A percentile compares a stretch with the other conserved stretches of the same genome.
phyloP scores from a whole-genome alignment of 2,329 filamentous ascomycete species.

The Ceratocystis cacaofunesta region DNA sequence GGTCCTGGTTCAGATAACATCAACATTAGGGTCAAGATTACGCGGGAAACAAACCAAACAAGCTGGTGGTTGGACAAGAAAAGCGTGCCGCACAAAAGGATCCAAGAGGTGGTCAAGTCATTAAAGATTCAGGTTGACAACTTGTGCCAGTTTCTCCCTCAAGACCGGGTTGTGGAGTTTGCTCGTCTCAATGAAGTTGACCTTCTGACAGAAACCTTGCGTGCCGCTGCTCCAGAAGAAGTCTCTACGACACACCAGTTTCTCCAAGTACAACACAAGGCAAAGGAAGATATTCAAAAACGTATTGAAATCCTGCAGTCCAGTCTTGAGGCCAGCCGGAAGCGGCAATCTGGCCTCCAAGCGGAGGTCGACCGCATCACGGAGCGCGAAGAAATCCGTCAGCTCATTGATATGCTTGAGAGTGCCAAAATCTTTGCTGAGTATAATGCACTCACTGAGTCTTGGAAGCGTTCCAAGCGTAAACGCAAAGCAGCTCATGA shows the following conservation, averaged over 20 bases:
- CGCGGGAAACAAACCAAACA: conserved; percentile 65
- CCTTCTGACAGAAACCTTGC: conserved; percentile 69
- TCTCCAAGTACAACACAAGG: conserved; percentile 54
- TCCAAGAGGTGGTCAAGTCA: conserved; percentile 51
- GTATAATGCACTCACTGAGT: conserved; percentile 38
- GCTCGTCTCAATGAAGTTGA: conserved; percentile 69
- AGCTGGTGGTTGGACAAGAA: conserved; percentile 65
- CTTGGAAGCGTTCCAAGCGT: conserved; percentile 30
- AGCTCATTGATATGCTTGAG: conserved; percentile 37
- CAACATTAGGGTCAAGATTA: conserved; percentile 61
- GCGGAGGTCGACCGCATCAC: conserved; percentile 71
- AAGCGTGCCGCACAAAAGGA: conserved; percentile 43
- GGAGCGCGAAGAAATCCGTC: conserved; percentile 45
- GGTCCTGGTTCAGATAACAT: conserved; percentile 49
- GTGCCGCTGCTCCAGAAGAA: conserved; percentile 68
- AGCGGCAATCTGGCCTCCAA: conserved; percentile 57
- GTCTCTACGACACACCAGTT: conserved; percentile 66
- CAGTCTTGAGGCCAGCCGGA: conserved; percentile 45
- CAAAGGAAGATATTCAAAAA: conserved; percentile 42
- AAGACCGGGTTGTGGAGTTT: conserved; percentile 92
- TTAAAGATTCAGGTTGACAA: conserved; percentile 95
- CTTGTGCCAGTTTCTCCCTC: conserved; percentile 88
- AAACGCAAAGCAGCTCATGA: conserved; percentile 26
- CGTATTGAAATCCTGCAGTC: conserved; percentile 30
- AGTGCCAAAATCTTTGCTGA: conserved; percentile 50